A percentile compares a stretch with the other conserved stretches of the same genome.
phyloP scores from a whole-genome alignment of 139 green algal species.

The Chlamydomonas sphaeroides region DNA sequence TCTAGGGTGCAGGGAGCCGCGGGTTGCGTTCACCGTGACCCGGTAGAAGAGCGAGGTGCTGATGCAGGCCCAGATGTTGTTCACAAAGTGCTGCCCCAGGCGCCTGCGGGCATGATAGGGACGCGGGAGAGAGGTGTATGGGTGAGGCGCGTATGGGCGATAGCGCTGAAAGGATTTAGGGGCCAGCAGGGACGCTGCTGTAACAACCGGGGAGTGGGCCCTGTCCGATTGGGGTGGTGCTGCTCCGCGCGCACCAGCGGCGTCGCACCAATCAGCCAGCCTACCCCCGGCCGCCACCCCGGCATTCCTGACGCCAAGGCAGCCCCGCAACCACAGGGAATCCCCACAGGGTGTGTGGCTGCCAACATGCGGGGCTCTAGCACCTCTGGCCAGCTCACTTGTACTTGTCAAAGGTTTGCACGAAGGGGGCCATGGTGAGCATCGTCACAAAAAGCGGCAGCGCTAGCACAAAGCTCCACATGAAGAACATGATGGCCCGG shows the following conservation, averaged over 20 bases:
- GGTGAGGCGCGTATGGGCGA: no score
- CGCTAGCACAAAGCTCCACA: constrained; percentile 79
- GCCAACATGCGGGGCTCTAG: not conserved
- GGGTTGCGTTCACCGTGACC: constrained; percentile 78
- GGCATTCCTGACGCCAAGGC: not conserved
- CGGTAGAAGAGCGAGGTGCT: constrained; percentile 86
- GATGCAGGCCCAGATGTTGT: constrained; percentile 94
- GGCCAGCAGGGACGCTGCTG: no score
- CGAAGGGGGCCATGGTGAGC: constrained; percentile 80
- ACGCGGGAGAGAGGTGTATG: not conserved
- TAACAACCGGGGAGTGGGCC: no score
- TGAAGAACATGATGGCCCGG: constrained; percentile 83
- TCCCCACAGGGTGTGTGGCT: no score
- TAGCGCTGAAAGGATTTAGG: no score
- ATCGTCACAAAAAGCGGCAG: constrained; percentile 90
- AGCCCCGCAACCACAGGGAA: not conserved
- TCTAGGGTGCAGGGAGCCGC: no score
- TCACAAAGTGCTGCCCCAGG: constrained; percentile 84
- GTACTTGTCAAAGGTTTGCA: constrained; percentile 83
- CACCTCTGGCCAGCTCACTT: constrained; percentile 44
- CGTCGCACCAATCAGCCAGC: no score
- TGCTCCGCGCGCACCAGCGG: no score
- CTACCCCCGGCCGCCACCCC: not conserved
- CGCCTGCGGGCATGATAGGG: constrained; percentile 38
- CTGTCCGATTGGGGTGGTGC: no score